Evolutionary conservation across 2,329 filamentous ascomycete species (phyloP).

Genomic region (Daldinia sp.): DNA sequence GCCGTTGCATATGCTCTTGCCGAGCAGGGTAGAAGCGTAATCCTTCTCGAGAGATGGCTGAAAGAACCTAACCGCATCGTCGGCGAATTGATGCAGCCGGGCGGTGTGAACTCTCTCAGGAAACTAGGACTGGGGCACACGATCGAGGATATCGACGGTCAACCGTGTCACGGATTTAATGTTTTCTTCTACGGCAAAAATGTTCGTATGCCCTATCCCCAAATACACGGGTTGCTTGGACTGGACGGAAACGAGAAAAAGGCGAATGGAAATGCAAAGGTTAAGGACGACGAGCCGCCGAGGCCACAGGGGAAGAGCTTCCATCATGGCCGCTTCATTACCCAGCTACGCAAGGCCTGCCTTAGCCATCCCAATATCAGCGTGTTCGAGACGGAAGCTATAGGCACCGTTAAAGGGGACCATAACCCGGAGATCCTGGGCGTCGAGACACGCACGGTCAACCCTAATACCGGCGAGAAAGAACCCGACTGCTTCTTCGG

Average conservation of each 20-base stretch:
- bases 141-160: conserved; percentile 88
- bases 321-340: conserved; percentile 95
- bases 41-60: conserved; percentile 88
- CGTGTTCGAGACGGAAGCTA: conserved; percentile 89
- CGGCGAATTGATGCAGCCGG: conserved; percentile 93
- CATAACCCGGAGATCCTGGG: conserved; percentile 81
- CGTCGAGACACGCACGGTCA: conserved; percentile 77
- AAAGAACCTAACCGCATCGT: conserved; percentile 96
- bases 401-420: conserved; percentile 77
- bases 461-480: conserved; percentile 67
- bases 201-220: conserved; percentile 83
- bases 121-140: conserved; percentile 85
- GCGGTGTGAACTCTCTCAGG: conserved; percentile 83
- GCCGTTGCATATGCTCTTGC: conserved; percentile 86
- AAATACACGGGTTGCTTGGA: conserved; percentile 60
- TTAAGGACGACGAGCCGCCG: conserved; percentile 48
- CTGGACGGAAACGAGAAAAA: conserved; percentile 6
- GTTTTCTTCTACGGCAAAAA: conserved; percentile 83
- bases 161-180: conserved; percentile 86
- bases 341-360: conserved; percentile 81
- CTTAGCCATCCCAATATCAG: conserved; percentile 83
- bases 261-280: conserved; percentile 44
- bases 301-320: conserved; percentile 82
- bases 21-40: conserved; percentile 89
- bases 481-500: conserved; percentile 85